phyloP scores from a whole-genome alignment of 1,284 basidiomycete genomes.

The Peniophora sp. region DNA sequence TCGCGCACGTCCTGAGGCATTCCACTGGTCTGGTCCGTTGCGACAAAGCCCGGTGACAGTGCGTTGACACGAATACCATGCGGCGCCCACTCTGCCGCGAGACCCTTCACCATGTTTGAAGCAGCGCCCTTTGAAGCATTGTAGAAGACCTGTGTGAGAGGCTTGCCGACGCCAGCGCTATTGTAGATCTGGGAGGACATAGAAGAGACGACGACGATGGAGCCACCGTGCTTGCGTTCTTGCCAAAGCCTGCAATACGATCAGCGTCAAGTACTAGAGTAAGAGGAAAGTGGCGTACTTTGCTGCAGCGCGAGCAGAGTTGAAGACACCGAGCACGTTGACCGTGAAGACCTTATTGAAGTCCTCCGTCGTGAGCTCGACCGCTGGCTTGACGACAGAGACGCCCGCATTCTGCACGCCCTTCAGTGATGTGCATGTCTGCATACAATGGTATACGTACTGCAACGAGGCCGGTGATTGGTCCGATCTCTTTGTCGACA shows the following conservation, averaged over 20 bases:
- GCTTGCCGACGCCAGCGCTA: slow-evolving; percentile 15
- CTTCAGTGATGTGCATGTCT: too few species aligned
- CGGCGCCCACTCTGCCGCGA: slow-evolving; percentile 56
- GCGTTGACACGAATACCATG: slow-evolving; percentile 51
- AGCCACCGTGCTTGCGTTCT: slow-evolving; percentile 17
- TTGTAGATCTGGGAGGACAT: slow-evolving; percentile 47
- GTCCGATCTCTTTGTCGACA: slow-evolving; percentile 31
- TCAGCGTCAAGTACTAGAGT: not conserved
- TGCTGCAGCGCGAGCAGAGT: slow-evolving; percentile 32
- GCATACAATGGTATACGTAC: slow-evolving; percentile 14
- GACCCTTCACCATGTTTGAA: slow-evolving; percentile 43
- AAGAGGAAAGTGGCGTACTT: slow-evolving; percentile 16
- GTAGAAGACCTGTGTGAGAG: slow-evolving; percentile 38
- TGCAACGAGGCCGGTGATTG: slow-evolving; percentile 31
- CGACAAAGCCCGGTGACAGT: slow-evolving; percentile 48
- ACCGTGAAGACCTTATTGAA: slow-evolving; percentile 30
- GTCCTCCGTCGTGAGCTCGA: slow-evolving; percentile 35
- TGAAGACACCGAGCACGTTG: slow-evolving; percentile 36
- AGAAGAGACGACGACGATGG: slow-evolving; percentile 40
- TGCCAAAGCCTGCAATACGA: slow-evolving; percentile 17
- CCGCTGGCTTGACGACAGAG: slow-evolving; percentile 32
- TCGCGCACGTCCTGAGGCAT: slow-evolving; percentile 26
- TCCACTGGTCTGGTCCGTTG: slow-evolving; percentile 27
- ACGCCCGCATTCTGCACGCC: slow-evolving; percentile 33
- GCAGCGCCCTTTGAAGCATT: slow-evolving; percentile 57